Percentiles rank a stretch among this genome's conserved stretches.
phyloP scores from a whole-genome alignment of 2,329 filamentous ascomycete genomes.

The Colletotrichum endophyticum region DNA sequence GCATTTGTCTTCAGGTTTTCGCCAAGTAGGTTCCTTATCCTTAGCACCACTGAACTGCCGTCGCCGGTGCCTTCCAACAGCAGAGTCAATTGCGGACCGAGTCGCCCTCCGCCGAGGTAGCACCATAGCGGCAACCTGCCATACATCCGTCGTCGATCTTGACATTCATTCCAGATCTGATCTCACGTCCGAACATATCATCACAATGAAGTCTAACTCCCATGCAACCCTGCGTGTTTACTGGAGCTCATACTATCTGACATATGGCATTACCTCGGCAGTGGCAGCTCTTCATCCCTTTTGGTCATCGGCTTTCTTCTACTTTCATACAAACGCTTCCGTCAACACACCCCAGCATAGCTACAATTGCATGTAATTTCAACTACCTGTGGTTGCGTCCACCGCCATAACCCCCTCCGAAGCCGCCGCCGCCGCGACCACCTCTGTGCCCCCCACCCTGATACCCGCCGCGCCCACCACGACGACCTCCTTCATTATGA shows the following conservation, averaged over 20 bases:
- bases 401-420: neutral
- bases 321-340: neutral
- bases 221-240: neutral
- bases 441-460: constrained; percentile 3
- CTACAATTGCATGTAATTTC: neutral
- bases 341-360: no score
- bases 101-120: neutral
- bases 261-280: neutral
- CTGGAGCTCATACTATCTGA: neutral
- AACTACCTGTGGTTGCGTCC: constrained; percentile 6
- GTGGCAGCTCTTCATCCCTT: neutral
- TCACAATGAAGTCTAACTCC: neutral
- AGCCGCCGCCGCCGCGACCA: neutral
- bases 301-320: neutral
- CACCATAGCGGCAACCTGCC: neutral
- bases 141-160: neutral
- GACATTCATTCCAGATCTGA: neutral
- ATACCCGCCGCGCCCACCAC: constrained; percentile 5
- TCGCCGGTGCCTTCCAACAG: neutral
- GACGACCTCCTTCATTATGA: neutral
- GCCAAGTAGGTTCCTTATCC: neutral
- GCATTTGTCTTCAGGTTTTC: neutral
- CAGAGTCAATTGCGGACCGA: neutral
- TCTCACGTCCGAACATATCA: neutral
- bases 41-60: no score